Percentiles rank a stretch among this genome's conserved stretches.
These are phyloP conservation scores for Daldinia childiae DNA, from an alignment of 495 filamentous ascomycete species.

Conservation along the genomic window DNA sequence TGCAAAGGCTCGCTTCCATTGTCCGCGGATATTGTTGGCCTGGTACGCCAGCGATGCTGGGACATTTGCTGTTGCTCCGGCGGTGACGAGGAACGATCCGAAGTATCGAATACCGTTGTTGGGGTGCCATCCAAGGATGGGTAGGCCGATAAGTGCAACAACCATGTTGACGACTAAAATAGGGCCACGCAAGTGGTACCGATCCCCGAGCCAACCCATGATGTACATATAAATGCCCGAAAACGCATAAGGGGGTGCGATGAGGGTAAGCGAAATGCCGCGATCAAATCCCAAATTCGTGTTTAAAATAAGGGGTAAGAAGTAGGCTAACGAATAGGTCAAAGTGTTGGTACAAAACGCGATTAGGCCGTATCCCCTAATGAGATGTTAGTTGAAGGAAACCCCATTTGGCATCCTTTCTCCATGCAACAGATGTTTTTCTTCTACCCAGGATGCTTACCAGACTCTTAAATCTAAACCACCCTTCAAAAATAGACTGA, in stretches of 20 bases:
- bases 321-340: slow-evolving; percentile 70
- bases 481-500: slow-evolving; percentile 58
- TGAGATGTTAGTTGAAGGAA: slow-evolving; percentile 31
- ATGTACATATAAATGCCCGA: slow-evolving; percentile 66
- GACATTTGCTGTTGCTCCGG: slow-evolving; percentile 66
- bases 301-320: slow-evolving; percentile 70
- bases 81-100: slow-evolving; percentile 67
- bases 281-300: slow-evolving; percentile 64
- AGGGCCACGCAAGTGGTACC: slow-evolving; percentile 62
- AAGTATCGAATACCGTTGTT: slow-evolving; percentile 63
- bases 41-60: slow-evolving; percentile 63
- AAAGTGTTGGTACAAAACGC: slow-evolving; percentile 65
- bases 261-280: slow-evolving; percentile 65
- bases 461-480: slow-evolving; percentile 66
- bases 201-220: slow-evolving; percentile 63
- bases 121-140: slow-evolving; percentile 60
- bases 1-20: slow-evolving; percentile 71
- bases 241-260: slow-evolving; percentile 68
- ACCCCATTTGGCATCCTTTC: not conserved
- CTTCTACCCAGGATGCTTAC: slow-evolving; percentile 38
- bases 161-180: slow-evolving; percentile 63
- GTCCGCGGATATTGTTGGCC: slow-evolving; percentile 72
- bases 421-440: not conserved
- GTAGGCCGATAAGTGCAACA: slow-evolving; percentile 53
- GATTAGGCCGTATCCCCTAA: slow-evolving; percentile 59